Evolutionary conservation across 805 yeast genomes (phyloP).

Genomic region (Ogataea pini): DNA sequence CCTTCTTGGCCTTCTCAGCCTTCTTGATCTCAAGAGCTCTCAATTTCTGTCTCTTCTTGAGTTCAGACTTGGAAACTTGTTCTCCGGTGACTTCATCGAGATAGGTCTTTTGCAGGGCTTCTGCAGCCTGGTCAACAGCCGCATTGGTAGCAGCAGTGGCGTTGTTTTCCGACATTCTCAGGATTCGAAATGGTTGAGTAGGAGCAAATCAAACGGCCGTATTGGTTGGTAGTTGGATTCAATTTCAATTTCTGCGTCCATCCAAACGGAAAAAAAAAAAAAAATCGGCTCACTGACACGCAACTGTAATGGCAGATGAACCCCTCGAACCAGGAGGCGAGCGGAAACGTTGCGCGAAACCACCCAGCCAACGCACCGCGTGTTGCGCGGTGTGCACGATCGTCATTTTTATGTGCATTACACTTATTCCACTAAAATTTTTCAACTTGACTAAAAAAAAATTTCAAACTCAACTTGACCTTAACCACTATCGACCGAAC

Average conservation of each 20-base stretch:
- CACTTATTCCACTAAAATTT: conserved; percentile 6
- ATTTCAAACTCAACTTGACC: neutral
- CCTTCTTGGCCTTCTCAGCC: conserved; percentile 84
- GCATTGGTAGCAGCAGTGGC: conserved; percentile 1
- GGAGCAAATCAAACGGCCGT: neutral
- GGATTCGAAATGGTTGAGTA: neutral
- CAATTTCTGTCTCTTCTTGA: conserved; percentile 91
- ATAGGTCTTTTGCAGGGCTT: conserved; percentile 65
- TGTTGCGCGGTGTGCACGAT: neutral
- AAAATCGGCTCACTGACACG: conserved; percentile 1
- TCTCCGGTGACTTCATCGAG: conserved; percentile 96
- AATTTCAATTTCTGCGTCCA: neutral
- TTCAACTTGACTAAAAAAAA: conserved; percentile 1
- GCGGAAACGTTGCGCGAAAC: too few species aligned
- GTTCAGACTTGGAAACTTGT: conserved; percentile 92
- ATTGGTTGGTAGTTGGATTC: neutral
- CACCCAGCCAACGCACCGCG: neutral
- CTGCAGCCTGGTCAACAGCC: conserved; percentile 61
- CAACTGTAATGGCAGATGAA: neutral
- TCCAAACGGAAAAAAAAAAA: neutral
- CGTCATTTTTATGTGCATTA: neutral
- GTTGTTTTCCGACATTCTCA: conserved; percentile 37
- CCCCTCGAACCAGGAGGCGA: neutral
- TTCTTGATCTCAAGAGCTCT: conserved; percentile 85
- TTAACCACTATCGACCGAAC: neutral